A percentile compares a stretch with the other conserved stretches of the same genome.
Conservation (phyloP, 176 grass and related monocot species). For the Dendrocalamus sinicus region DNA sequence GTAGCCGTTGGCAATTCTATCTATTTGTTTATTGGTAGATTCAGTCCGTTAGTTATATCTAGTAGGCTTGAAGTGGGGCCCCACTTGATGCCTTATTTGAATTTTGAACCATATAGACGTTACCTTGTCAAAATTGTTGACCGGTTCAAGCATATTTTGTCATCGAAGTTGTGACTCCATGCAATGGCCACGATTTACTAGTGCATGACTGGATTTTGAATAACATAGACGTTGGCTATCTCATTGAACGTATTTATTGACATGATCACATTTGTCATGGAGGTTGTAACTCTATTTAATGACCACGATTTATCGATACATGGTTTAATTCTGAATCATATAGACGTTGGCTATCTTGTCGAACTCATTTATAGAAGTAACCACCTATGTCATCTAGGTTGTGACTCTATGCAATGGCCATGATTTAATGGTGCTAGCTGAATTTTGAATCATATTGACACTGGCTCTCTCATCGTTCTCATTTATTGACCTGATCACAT, state of each 20-base stretch:
- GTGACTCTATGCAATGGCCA: neutral
- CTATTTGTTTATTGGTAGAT: neutral
- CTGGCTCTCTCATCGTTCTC: neutral
- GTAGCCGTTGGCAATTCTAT: neutral
- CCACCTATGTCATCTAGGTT: neutral
- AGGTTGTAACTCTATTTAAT: neutral
- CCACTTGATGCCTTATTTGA: neutral
- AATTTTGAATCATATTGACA: neutral
- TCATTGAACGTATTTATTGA: neutral
- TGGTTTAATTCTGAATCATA: no score
- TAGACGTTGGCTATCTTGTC: no score
- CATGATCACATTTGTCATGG: neutral
- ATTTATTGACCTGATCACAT: no score
- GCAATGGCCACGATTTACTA: no score
- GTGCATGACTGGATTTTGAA: neutral
- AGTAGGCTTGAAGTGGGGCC: no score
- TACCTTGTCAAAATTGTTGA: no score
- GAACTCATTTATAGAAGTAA: no score
- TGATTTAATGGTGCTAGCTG: no score
- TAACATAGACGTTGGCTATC: neutral
- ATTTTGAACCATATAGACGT: no score
- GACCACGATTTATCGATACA: neutral
- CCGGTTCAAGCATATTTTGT: no score
- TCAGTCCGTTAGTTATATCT: neutral
- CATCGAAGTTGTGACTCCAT: no score